Evolutionary conservation across 2,329 filamentous ascomycete genomes (phyloP), one percentile per base, ranked within the genome.

Genomic region (Geoglossum cookeanum): DNA sequence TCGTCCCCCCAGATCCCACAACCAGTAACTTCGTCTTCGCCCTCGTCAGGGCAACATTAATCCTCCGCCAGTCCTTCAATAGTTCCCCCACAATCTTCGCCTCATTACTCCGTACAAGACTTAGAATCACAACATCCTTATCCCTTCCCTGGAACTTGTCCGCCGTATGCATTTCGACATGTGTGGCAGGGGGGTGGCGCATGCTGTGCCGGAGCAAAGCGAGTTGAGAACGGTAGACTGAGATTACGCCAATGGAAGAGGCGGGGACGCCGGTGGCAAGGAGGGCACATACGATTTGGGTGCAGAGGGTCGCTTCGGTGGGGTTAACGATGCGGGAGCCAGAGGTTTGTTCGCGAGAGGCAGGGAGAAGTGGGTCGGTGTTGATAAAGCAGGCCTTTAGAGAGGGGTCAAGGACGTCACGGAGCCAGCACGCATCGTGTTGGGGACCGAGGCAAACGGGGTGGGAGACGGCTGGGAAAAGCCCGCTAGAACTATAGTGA

Each of bases 141-240:
- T 98, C 92, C 8, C 92, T 80, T 5, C 92, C 92, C 68, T 98
- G 92, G 69, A 95, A 98, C 49, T 91, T 88, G 70, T 98, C 92
- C 2, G 92, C 90, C 0, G 92, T 97, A 69, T 98, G 89, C 78
- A 97, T 89, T 70, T 98, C 92, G 1, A 98, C 81, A 1, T 79
- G 22, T 22, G 22, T 22, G 22, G 22, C 78, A 9, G 42, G 35
- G 7, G 15, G 8, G 30, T 57, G 9, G 55, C 48, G 39, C 44
- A 49, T 47, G 29, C 17, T 47, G n/a, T 58, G 56, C 61, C 87
- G 86, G 0, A 98, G 76, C 1, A 95, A 74, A 0, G 87, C 83
- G 1, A 98, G 80, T 68, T 98, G 92, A 4, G 86, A 90, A 59
- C 92, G 86, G 70, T 98, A 98, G 69, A 96, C 89, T 15, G 92